Base-by-base conservation (phyloP, 352 stramenopile genomes). In the Hyphochytrium catenoides region DNA sequence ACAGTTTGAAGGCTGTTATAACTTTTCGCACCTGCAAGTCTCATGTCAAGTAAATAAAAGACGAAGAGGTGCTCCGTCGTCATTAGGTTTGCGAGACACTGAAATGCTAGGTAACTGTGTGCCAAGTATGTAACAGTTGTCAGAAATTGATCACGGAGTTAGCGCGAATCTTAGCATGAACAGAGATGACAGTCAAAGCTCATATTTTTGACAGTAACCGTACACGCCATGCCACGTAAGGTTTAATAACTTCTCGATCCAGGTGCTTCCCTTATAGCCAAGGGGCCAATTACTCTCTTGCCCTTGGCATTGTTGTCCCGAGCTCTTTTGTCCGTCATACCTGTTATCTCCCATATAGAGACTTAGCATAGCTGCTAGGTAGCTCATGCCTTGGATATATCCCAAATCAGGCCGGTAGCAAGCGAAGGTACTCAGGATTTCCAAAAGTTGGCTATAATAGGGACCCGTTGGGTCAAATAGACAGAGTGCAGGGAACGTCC, bases 371-470 rank as follows among this genome's bases (percentile, higher is more conserved):
- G 73, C 73, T 0, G 71, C 68, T 11, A 87, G 44, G 35, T 87
- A 87, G 32, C 62, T 79, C 70, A 87, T 85, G 18, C 73, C 73
- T 34, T 87, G 73, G 32, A 84, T 79, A 34, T 87, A 87, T 0
- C 73, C 73, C 17, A 85, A 44, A 26, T 87, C 73, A 3, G 73
- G 73, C 2, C 73, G 64, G 35, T 82, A 83, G 39, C 64, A 78
- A 4, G 66, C 66, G 39, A 83, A 85, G 4, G 73, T 77, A 35
- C 79, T 67, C 6, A 88, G 50, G 1, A 84, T 65, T 41, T 86
- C 67, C 3, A 70, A 50, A 22, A 83, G 36, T 22, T 63, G 75
- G 3, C 59, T 57, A 32, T 74, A 75, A 39, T 78, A 79, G 20
- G 65, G 65, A 2, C 39, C 39, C 6, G 50, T 72, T 1, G 62